A percentile compares a stretch with the other conserved stretches of the same genome.
phyloP scores from a whole-genome alignment of 352 stramenopile genomes.

The Achlya hypogyna region DNA sequence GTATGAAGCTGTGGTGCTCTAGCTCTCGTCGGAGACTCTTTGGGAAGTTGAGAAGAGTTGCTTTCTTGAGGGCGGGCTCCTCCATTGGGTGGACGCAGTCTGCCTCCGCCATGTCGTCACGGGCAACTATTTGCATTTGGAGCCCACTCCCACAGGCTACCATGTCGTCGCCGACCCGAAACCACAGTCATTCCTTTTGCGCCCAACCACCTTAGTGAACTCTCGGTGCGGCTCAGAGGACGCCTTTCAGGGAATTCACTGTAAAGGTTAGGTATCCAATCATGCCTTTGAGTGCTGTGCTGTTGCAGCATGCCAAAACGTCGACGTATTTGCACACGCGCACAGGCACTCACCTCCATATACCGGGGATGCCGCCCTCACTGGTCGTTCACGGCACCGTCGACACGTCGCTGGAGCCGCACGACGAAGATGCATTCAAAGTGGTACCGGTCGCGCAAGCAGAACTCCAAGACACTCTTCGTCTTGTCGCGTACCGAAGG shows the following conservation, averaged over 20 bases:
- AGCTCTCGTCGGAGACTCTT: constrained; percentile 43
- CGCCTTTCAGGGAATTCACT: not conserved
- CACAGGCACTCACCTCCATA: constrained; percentile 31
- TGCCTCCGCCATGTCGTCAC: constrained; percentile 48
- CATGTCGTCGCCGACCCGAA: constrained; percentile 29
- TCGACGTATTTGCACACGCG: constrained; percentile 56
- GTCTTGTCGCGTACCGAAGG: constrained; percentile 51
- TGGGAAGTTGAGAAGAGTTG: constrained; percentile 52
- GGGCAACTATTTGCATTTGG: constrained; percentile 41
- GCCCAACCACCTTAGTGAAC: constrained; percentile 1
- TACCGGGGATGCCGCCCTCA: too few relatives aligned
- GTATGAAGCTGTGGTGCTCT: constrained; percentile 21
- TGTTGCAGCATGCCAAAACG: constrained; percentile 44
- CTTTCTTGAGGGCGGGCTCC: constrained; percentile 42
- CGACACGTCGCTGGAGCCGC: constrained; percentile 27
- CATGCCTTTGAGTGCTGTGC: constrained; percentile 30
- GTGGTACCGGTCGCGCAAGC: constrained; percentile 35
- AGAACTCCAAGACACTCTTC: constrained; percentile 49
- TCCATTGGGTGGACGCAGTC: constrained; percentile 48
- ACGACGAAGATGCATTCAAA: constrained; percentile 69
- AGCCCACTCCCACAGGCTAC: constrained; percentile 16
- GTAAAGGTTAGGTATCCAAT: not conserved
- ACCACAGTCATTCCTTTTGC: not conserved
- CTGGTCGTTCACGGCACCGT: too few relatives aligned
- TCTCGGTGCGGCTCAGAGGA: not conserved